phyloP scores from a whole-genome alignment of 345 rosid species.

The Gossypium thurberi region DNA sequence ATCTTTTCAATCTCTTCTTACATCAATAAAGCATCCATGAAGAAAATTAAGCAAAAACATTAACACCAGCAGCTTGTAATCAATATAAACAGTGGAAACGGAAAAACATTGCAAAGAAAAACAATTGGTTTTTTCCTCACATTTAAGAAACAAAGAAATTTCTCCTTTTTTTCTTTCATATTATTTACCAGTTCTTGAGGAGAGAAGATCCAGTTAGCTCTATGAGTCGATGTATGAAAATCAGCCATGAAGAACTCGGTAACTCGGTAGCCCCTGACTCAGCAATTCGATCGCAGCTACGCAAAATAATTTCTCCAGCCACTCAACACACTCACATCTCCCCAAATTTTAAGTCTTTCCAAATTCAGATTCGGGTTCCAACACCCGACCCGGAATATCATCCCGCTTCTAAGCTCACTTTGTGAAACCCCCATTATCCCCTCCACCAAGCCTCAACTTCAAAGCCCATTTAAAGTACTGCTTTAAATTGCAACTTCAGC shows the following conservation, averaged over 20 bases:
- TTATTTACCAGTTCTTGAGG: constrained; percentile 57
- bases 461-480: background rate
- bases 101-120: background rate
- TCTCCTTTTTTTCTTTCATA: background rate
- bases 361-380: background rate
- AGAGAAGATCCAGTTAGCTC: constrained; percentile 84
- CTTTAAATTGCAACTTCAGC: background rate
- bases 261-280: constrained; percentile 13
- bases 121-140: background rate
- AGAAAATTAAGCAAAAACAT: background rate
- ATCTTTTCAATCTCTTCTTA: background rate
- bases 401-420: background rate
- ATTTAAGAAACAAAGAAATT: background rate
- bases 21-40: background rate
- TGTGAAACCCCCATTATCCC: background rate
- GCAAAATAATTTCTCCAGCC: background rate
- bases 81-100: background rate
- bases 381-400: background rate
- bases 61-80: background rate
- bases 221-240: constrained; percentile 85
- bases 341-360: background rate
- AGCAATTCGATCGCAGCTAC: background rate
- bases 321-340: background rate
- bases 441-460: background rate
- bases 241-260: constrained; percentile 54